Evolutionary conservation across 129 eudicot species (phyloP), one percentile per base, ranked within the genome.

Genomic region (Flaveria trinervia): DNA sequence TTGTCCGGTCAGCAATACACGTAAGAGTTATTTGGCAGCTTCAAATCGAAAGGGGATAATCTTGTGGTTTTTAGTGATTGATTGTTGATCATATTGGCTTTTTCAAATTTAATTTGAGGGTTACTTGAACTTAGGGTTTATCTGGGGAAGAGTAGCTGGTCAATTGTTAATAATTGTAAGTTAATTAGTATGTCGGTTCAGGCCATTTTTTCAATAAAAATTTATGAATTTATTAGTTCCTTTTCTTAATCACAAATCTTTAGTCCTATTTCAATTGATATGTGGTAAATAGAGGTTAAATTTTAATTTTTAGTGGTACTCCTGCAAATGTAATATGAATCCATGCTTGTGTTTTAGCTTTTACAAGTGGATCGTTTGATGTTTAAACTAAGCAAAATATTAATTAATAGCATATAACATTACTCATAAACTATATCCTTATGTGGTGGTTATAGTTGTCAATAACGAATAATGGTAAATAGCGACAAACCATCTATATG

Each of bases 111-210:
- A 74, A 61, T 30, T 61, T 61, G 49, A 61, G 60, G 62, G 16
- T 74, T 74, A 48, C 79, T 48, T 75, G 39, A 48, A 48, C 1
- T 4, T 30, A 60, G 72, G 33, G 39, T 28, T 75, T 65, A 75
- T 75, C 79, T 17, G 55, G 72, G 72, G 65, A 52, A 75, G 69
- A 57, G 22, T 74, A 26, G n/a, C 11, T 30, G 22, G 17, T 51
- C 49, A 48, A 16, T 62, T 61, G 30, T 41, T 48, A 9, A 75
- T 48, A 13, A n/a, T 51, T 46, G 65, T 7, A 5, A 62, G 20
- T 62, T 64, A 13, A 26, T 62, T 62, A 15, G 2, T 26, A 62
- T 28, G 25, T 2, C 9, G 10, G 9, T 72, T 30, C 7, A 0
- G 66, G 1, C 3, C n/a, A 51, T 73, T 33, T 3, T 3, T 17